phyloP scores from a whole-genome alignment of 2,329 filamentous ascomycete species.

The Venturia aucupariae region DNA sequence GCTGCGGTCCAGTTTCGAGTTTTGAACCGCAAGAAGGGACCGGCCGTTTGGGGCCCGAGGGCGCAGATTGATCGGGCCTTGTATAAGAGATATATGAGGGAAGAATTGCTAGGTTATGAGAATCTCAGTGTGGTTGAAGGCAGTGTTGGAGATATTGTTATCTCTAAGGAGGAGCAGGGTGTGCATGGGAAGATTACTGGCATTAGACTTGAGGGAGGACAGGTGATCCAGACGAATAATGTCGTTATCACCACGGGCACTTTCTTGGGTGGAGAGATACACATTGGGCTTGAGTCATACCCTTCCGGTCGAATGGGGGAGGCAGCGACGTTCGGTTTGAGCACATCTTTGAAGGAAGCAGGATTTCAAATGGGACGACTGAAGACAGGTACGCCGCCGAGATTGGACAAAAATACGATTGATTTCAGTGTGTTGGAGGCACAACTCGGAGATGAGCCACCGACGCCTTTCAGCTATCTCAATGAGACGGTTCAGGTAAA shows the following conservation, averaged over 20 bases:
- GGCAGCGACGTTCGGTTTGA: conserved; percentile 83
- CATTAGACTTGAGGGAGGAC: conserved; percentile 77
- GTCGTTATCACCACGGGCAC: conserved; percentile 96
- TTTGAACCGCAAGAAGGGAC: conserved; percentile 80
- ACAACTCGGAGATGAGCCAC: conserved; percentile 76
- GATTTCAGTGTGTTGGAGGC: conserved; percentile 62
- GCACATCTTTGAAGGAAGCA: conserved; percentile 78
- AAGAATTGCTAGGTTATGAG: conserved; percentile 68
- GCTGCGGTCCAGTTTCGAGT: conserved; percentile 90
- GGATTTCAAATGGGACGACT: conserved; percentile 83
- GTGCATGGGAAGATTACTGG: conserved; percentile 68
- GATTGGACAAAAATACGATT: conserved; percentile 73
- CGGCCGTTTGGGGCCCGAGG: conserved; percentile 92
- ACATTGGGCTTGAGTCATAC: conserved; percentile 72
- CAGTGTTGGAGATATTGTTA: conserved; percentile 85
- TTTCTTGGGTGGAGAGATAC: conserved; percentile 91
- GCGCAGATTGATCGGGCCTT: conserved; percentile 89
- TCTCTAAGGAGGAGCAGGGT: conserved; percentile 47
- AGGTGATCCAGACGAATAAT: conserved; percentile 67
- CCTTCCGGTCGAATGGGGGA: conserved; percentile 91
- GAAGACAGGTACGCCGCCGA: conserved; percentile 92
- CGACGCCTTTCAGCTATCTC: conserved; percentile 84
- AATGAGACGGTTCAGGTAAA: conserved; percentile 69
- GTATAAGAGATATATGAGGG: conserved; percentile 84
- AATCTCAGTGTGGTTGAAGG: conserved; percentile 75